Conservation (phyloP, 2,329 filamentous ascomycete species). For the Pseudopyrenochaeta lycopersici region DNA sequence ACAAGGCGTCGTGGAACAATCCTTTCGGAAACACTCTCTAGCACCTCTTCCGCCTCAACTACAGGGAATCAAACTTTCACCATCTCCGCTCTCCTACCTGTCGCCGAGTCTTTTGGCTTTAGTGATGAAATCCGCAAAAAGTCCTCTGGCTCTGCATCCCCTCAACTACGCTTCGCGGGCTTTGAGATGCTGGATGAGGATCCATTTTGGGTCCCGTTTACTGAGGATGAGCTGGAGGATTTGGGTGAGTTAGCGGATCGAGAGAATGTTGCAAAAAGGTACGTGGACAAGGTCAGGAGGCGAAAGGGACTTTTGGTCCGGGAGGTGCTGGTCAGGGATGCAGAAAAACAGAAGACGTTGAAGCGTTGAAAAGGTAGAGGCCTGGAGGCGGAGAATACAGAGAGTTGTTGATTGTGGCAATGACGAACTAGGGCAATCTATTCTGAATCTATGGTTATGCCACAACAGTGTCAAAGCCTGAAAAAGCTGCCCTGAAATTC, state of each 20-base stretch:
- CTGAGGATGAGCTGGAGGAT: conserved; percentile 96
- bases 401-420: background rate
- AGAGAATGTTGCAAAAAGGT: conserved; percentile 95
- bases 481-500: too few species aligned
- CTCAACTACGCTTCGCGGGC: conserved; percentile 91
- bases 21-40: conserved; percentile 88
- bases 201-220: conserved; percentile 97
- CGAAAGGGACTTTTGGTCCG: conserved; percentile 89
- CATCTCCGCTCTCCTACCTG: conserved; percentile 85
- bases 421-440: too few species aligned
- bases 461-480: too few species aligned
- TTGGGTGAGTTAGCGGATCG: conserved; percentile 90
- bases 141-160: conserved; percentile 87
- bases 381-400: background rate
- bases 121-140: conserved; percentile 95
- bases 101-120: conserved; percentile 96
- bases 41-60: conserved; percentile 94
- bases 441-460: too few species aligned
- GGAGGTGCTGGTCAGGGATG: conserved; percentile 76
- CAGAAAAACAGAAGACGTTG: conserved; percentile 87
- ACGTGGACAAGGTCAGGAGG: conserved; percentile 87
- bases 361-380: conserved; percentile 59
- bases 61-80: conserved; percentile 95
- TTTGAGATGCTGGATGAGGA: conserved; percentile 95
- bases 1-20: conserved; percentile 90